Evolutionary conservation across 345 rosid species (phyloP).

Genomic region (Garcia nutans): DNA sequence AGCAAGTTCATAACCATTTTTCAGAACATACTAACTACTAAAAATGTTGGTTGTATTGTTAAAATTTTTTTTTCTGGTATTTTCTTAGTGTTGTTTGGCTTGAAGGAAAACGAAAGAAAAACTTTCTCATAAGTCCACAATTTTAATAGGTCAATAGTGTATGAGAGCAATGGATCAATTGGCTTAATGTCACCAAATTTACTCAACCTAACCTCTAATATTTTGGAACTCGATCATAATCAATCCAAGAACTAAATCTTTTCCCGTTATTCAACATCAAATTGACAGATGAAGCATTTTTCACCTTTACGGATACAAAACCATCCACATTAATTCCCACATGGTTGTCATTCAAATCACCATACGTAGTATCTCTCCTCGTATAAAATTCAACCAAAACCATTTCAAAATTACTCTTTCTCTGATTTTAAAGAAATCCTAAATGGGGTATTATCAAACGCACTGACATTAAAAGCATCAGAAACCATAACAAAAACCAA

Average conservation of each 20-base stretch:
- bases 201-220: constrained; percentile 63
- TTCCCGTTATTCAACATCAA: constrained; percentile 40
- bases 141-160: constrained; percentile 51
- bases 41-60: too few relatives aligned
- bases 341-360: constrained; percentile 51
- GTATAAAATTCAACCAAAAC: constrained; percentile 59
- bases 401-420: constrained; percentile 23
- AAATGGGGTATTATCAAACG: constrained; percentile 41
- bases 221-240: constrained; percentile 56
- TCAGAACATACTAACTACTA: too few relatives aligned
- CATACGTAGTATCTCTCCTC: constrained; percentile 28
- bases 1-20: too few relatives aligned
- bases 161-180: constrained; percentile 43
- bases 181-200: constrained; percentile 41
- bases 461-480: constrained; percentile 32
- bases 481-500: constrained; percentile 70
- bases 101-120: too few relatives aligned
- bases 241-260: constrained; percentile 61
- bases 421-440: constrained; percentile 43
- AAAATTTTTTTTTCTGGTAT: too few relatives aligned
- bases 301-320: constrained; percentile 38
- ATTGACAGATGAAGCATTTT: constrained; percentile 42
- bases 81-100: too few relatives aligned
- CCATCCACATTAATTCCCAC: constrained; percentile 55
- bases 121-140: constrained; percentile 51